Evolutionary conservation across 306 rosid genomes (phyloP), one percentile per base, ranked within the genome.

Genomic region (Casuarina cunninghamiana): DNA sequence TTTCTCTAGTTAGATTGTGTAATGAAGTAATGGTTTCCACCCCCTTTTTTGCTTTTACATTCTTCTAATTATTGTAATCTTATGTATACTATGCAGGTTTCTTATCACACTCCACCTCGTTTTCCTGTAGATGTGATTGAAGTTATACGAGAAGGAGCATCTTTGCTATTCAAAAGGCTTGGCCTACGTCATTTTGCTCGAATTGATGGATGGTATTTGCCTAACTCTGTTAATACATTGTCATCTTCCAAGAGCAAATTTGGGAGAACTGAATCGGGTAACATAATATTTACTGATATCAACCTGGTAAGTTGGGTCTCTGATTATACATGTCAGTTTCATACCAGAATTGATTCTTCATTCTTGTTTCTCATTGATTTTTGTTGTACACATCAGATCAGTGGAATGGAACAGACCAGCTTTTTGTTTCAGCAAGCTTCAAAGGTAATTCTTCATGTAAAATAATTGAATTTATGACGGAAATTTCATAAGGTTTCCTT

Each of bases 321-420:
- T 79, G 35, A n/a, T 69, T 50, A 32, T 76, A 46, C 65, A 65
- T 67, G 48, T 58, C n/a, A 17, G 45, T 80, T 77, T 84, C 19
- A 72, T 76, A 63, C 21, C 50, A 63, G 65, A 78, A 5, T 74
- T 79, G 58, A 49, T 71, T 74, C 71, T 38, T 77, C 71, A 35
- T 72, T 44, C 15, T 60, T 73, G 43, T 84, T 77, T 50, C 71
- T 57, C 38, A 37, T 63, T 79, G 3, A 61, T 72, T 63, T 75
- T 80, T 77, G 39, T 79, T 69, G 37, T 54, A 48, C 87, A 45
- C 77, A 76, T 79, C 92, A 94, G 98, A 90, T 94, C 81, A 94
- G 98, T 66, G 98, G 98, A 63, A 94, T 92, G 97, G 98, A 94
- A 72, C 98, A 94, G 83, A 94, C 98, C 76, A 94, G 98, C 82